Evolutionary conservation across 179 eudicot genomes (phyloP), one percentile per base, ranked within the genome.

Genomic region (Drosera spatulata): DNA sequence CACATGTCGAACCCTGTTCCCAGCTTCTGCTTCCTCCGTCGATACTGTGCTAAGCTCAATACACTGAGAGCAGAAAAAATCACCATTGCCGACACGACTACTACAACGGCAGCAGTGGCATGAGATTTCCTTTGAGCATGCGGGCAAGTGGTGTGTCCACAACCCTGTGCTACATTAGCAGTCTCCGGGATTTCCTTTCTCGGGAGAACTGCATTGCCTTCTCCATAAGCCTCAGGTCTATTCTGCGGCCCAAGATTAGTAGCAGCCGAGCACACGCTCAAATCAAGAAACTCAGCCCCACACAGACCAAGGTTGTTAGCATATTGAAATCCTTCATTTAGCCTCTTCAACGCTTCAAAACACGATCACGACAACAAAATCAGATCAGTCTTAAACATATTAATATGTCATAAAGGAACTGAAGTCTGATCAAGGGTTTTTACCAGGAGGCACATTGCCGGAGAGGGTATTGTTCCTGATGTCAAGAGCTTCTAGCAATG

Each of bases 381-480:
- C 63, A 52, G 33, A 43, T 38, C 54, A n/a, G 55, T 41, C 39
- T 41, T 33, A 55, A 8, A 41, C 41, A 15, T 55, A 9, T 33
- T 33, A 10, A 55, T n/a, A 55, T 10, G 5, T 22, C 33, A 22
- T 22, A 41, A 55, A 14, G 9, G 41, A 2, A 48, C 38, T 3
- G 11, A 7, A 51, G 10, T 14, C 33, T 5, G 33, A 22, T 8
- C 38, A 52, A 8, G 15, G 15, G 15, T 41, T 33, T 65, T 79
- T 75, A 87, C 97, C 87, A 69, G 75, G 53, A 42, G 97, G 94
- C 13, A 91, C 96, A 66, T 67, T 81, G 63, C 97, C 97, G 14
- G 97, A 91, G 39, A 91, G 88, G 47, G 84, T 66, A 53, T 91
- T 91, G 57, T 91, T 91, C 61, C 76, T 75, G 65, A 91, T 64